These are phyloP conservation scores for Globisporangium recalcitrans DNA, from an alignment of 352 stramenopile genomes.

Conservation along the genomic window DNA sequence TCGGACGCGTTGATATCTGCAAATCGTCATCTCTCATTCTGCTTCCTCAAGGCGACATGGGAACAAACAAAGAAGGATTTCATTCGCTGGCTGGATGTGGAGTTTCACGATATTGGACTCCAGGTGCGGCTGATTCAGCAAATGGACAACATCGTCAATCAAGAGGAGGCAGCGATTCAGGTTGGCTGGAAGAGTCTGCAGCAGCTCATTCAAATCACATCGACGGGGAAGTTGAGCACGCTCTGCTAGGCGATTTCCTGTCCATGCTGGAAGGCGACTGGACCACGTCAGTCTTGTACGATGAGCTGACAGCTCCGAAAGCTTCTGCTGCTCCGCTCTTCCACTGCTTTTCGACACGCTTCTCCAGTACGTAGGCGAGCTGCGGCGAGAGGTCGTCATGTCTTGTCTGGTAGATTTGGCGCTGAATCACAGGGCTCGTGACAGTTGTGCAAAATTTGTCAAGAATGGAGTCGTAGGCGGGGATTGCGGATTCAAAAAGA, in stretches of 20 bases:
- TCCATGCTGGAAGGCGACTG: conserved; percentile 1
- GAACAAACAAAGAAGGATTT: conserved; percentile 39
- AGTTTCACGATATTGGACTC: conserved; percentile 38
- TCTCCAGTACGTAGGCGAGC: conserved; percentile 66
- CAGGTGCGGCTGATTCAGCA: conserved; percentile 45
- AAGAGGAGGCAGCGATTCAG: conserved; percentile 7
- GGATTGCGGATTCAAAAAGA: conserved; percentile 59
- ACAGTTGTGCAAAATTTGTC: conserved; percentile 77
- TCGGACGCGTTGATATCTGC: conserved; percentile 25
- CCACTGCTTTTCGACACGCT: conserved; percentile 55
- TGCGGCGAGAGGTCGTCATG: conserved; percentile 59
- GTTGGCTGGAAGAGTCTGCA: conserved; percentile 31
- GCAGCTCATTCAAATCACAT: conserved; percentile 39
- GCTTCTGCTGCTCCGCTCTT: conserved; percentile 27
- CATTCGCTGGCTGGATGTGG: conserved; percentile 29
- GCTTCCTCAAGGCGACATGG: conserved; percentile 37
- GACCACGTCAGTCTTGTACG: conserved; percentile 39
- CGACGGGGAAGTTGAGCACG: conserved; percentile 5
- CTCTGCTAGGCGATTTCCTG: conserved; percentile 4
- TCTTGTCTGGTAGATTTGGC: conserved; percentile 66
- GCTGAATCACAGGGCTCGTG: conserved; percentile 66
- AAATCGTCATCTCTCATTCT: conserved; percentile 26
- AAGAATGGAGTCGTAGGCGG: conserved; percentile 68
- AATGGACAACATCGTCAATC: conserved; percentile 26
- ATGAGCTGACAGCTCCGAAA: conserved; percentile 33